phyloP scores from a whole-genome alignment of 2,329 filamentous ascomycete genomes.

The Leptographium lundbergii region DNA sequence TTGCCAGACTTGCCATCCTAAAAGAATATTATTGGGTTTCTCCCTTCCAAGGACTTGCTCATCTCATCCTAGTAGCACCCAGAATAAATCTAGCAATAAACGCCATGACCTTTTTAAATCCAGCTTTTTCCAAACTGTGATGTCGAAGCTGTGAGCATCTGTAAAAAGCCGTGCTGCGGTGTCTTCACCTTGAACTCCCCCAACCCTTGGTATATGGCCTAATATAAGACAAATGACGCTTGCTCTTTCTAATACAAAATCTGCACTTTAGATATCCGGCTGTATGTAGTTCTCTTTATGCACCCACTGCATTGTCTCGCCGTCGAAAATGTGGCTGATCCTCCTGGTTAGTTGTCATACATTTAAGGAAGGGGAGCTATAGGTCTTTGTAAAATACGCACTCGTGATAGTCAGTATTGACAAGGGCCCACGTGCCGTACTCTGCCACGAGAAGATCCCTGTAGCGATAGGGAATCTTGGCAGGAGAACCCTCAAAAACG shows the following conservation, averaged over 20 bases:
- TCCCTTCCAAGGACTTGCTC: too few species aligned
- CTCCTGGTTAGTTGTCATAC: neutral
- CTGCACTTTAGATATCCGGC: neutral
- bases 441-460: slow-evolving; percentile 45
- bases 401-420: slow-evolving; percentile 37
- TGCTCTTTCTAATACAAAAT: neutral
- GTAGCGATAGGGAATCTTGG: slow-evolving; percentile 53
- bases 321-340: slow-evolving; percentile 11
- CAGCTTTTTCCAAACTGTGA: neutral
- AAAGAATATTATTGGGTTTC: too few species aligned
- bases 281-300: slow-evolving; percentile 2
- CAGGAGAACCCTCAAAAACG: slow-evolving; percentile 52
- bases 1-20: too few species aligned
- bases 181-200: neutral
- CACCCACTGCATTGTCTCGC: slow-evolving; percentile 11
- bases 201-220: neutral
- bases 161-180: neutral
- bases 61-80: too few species aligned
- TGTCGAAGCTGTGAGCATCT: neutral
- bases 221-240: neutral
- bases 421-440: slow-evolving; percentile 40
- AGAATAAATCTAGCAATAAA: neutral
- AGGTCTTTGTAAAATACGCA: slow-evolving; percentile 21
- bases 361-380: neutral
- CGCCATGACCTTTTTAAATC: neutral